These are phyloP conservation scores for Alternaria arbusti DNA, from an alignment of 2,329 filamentous ascomycete genomes.

Conservation along the genomic window DNA sequence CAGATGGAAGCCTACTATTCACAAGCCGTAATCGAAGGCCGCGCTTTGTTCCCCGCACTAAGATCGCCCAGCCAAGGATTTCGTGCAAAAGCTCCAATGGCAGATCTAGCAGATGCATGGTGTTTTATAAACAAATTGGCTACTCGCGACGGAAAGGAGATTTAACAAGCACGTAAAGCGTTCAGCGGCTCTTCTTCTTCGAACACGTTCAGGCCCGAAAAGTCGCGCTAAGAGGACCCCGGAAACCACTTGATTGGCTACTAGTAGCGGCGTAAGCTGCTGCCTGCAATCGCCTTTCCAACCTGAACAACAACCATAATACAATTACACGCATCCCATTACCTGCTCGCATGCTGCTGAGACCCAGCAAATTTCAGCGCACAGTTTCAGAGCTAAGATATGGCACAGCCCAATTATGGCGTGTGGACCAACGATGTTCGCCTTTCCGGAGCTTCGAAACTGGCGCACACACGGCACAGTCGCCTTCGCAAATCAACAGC, in stretches of 20 bases:
- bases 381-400: too few species aligned
- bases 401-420: too few species aligned
- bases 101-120: neutral
- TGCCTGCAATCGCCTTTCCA: neutral
- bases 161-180: neutral
- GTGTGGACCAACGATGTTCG: too few species aligned
- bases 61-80: neutral
- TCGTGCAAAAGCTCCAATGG: neutral
- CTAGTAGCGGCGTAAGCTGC: neutral
- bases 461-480: neutral
- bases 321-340: neutral
- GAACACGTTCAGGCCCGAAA: neutral
- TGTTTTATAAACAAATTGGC: neutral
- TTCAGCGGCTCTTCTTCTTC: neutral
- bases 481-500: neutral
- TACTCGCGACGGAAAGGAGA: neutral
- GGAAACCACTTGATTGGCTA: neutral
- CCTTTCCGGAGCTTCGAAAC: too few species aligned
- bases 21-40: neutral
- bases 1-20: neutral
- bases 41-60: neutral
- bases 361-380: too few species aligned
- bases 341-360: neutral
- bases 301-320: neutral
- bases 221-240: neutral